Conservation (phyloP, 495 filamentous ascomycete genomes). For the Penicillium bovifimosum region DNA sequence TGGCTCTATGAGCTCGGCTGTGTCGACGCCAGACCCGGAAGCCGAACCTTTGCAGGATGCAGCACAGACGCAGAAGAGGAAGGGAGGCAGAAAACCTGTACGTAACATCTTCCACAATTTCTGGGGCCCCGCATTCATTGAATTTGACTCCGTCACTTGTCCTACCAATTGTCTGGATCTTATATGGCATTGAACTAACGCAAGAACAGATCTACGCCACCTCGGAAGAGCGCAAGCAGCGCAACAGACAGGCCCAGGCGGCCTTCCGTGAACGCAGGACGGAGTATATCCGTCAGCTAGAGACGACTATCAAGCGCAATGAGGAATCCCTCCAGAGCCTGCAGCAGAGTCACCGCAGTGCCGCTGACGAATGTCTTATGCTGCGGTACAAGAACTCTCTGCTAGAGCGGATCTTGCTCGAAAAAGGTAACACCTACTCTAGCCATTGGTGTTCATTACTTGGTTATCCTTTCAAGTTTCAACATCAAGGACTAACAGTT, state of each 20-base stretch:
- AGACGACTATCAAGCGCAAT: constrained; percentile 95
- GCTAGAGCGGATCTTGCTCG: constrained; percentile 87
- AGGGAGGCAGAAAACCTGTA: constrained; percentile 96
- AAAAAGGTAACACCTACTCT: constrained; percentile 64
- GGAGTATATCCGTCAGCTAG: constrained; percentile 98
- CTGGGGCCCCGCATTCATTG: constrained; percentile 31
- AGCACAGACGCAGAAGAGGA: constrained; percentile 74
- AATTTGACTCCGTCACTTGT: constrained; percentile 13
- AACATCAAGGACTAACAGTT: constrained; percentile 8
- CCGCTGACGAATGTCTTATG: constrained; percentile 97
- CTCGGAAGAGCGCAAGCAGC: constrained; percentile 95
- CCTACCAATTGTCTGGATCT: constrained; percentile 5
- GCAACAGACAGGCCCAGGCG: constrained; percentile 94
- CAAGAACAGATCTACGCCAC: constrained; percentile 83
- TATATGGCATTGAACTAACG: constrained; percentile 12
- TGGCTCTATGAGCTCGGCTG: constrained; percentile 44
- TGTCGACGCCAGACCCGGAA: constrained; percentile 55
- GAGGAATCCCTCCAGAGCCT: constrained; percentile 87
- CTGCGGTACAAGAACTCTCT: constrained; percentile 97
- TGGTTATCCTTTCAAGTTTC: not conserved
- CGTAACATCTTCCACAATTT: constrained; percentile 33
- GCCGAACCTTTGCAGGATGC: constrained; percentile 53
- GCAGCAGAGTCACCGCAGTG: constrained; percentile 88
- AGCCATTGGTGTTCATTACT: not conserved
- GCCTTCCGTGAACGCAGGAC: constrained; percentile 95